Conservation (phyloP, 2,329 filamentous ascomycete genomes). For the Phoma sp. region DNA sequence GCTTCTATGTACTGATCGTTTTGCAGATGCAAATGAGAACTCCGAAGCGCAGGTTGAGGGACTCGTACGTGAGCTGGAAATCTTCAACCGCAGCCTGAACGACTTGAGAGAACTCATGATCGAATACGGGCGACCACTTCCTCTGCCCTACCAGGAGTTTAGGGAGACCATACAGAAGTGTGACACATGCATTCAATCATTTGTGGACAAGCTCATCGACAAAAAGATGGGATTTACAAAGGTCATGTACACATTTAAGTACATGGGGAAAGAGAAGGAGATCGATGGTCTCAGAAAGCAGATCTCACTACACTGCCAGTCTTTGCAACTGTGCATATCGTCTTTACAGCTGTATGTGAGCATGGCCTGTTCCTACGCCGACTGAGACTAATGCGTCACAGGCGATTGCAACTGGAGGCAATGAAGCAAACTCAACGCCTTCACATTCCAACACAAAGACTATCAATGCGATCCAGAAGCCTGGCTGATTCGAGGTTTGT, state of each 20-base stretch:
- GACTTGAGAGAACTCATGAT: conserved; percentile 41
- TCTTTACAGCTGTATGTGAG: conserved; percentile 38
- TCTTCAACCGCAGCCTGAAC: conserved; percentile 38
- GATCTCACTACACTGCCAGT: conserved; percentile 40
- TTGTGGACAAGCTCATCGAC: conserved; percentile 39
- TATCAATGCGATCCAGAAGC: conserved; percentile 31
- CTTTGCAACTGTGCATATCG: conserved; percentile 40
- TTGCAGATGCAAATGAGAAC: conserved; percentile 43
- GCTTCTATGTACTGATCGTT: conserved; percentile 11
- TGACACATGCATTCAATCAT: conserved; percentile 37
- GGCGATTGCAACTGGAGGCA: conserved; percentile 38
- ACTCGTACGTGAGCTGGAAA: conserved; percentile 38
- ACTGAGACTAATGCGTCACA: conserved; percentile 20
- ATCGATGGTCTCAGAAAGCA: conserved; percentile 37
- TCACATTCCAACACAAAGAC: conserved; percentile 12
- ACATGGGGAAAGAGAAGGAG: conserved; percentile 45
- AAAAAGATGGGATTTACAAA: conserved; percentile 41
- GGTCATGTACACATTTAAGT: conserved; percentile 38
- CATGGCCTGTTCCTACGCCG: background rate
- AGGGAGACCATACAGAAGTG: conserved; percentile 40
- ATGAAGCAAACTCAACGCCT: conserved; percentile 31
- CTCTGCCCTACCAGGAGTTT: conserved; percentile 40
- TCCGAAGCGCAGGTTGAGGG: conserved; percentile 41
- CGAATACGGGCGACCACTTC: conserved; percentile 41
- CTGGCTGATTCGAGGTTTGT: conserved; percentile 36